Evolutionary conservation across 345 rosid genomes (phyloP), one percentile per base, ranked within the genome.

Genomic region (Citrus cavaleriei): DNA sequence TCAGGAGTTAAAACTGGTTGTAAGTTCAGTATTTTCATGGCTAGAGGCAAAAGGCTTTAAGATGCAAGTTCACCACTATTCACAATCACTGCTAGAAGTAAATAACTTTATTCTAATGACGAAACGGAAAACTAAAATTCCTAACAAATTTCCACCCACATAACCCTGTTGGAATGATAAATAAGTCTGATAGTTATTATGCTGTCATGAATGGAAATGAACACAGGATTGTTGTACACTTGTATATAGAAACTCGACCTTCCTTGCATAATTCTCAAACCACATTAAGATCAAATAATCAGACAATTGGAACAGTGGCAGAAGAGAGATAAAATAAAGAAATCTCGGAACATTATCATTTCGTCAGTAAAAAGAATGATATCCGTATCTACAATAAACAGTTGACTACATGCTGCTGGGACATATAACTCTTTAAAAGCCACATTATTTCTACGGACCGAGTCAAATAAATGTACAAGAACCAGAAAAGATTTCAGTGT

Each of bases 401-500:
- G 35, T 58, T 54, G 54, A 54, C 69, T 58, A 76, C 76, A 82
- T 76, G 28, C 65, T 57, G 42, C 70, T 60, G 12, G 60, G 65
- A 58, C 80, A 65, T 27, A 60, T 68, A 35, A 27, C 70, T 82
- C 77, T 79, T 54, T 35, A 61, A 67, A n/a, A 54, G 35, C 14
- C 27, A 34, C 69, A 64, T 80, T 78, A 78, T 78, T 72, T 40
- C 60, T 70, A 3, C 13, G 49, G 76, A 40, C 40, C 59, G 9
- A 64, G 73, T 49, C 49, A 79, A 79, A 59, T 57, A 38, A 81
- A 84, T 83, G 55, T 58, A 85, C 79, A 85, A 24, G 69, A 55
- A 75, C 79, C 76, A 78, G 70, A 61, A 80, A 81, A n/a, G 61
- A 62, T 75, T 78, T 76, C 34, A 66, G 63, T 73, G 68, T 82